Evolutionary conservation across 441 rosid species (phyloP).

Genomic region (Breynia disticha): DNA sequence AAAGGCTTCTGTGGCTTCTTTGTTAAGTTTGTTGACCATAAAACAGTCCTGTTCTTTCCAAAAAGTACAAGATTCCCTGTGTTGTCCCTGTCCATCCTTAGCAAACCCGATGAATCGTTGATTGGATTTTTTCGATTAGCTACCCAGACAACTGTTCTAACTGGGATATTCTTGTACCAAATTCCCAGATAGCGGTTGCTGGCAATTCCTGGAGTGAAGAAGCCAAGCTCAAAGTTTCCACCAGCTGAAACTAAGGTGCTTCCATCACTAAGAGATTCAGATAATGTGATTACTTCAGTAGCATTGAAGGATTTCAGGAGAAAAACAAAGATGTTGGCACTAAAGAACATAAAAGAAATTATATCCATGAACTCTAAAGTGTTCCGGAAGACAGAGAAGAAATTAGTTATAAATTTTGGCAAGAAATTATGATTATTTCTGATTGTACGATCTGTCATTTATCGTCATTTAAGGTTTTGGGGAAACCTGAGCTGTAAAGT

Average conservation of each 20-base stretch:
- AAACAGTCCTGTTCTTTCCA: slow-evolving; percentile 8
- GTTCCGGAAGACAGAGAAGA: not conserved
- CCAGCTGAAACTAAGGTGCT: slow-evolving; percentile 14
- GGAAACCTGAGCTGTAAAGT: no score
- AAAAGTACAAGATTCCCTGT: slow-evolving; percentile 14
- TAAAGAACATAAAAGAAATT: not conserved
- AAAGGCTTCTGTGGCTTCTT: slow-evolving; percentile 7
- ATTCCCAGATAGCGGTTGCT: slow-evolving; percentile 22
- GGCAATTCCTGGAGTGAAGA: slow-evolving; percentile 22
- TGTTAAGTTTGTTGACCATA: slow-evolving; percentile 26
- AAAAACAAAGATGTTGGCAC: not conserved
- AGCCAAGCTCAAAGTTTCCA: slow-evolving; percentile 24
- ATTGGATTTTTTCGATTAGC: slow-evolving; percentile 22
- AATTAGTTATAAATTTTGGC: no score
- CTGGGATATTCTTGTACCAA: slow-evolving; percentile 22
- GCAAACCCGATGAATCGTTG: slow-evolving; percentile 15
- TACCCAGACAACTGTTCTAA: slow-evolving; percentile 23
- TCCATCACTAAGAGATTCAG: slow-evolving; percentile 16
- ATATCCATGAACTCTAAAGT: not conserved
- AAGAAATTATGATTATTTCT: no score
- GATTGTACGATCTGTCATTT: no score
- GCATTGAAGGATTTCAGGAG: slow-evolving; percentile 4
- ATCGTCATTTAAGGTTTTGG: no score
- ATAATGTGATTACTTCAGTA: slow-evolving; percentile 4
- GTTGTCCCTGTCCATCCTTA: slow-evolving; percentile 9